Percentiles rank a stretch among this genome's conserved stretches.
Evolutionary conservation across 2,329 filamentous ascomycete genomes (phyloP).

Genomic region (Pseudogymnoascus sp.): DNA sequence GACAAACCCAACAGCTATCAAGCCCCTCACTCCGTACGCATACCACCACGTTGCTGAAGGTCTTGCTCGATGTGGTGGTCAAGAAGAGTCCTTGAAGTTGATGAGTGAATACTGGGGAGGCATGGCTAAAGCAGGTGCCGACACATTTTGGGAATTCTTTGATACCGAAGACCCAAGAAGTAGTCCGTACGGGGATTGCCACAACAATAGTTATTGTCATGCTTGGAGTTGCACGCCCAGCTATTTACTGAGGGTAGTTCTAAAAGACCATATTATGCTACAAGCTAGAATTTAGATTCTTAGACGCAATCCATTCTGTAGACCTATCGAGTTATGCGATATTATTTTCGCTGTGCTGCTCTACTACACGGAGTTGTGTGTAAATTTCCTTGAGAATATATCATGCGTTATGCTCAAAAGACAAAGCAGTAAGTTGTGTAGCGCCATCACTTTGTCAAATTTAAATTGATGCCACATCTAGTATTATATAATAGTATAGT

Average conservation of each 20-base stretch:
- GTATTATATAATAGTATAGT: neutral
- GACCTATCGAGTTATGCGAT: neutral
- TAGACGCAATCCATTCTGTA: neutral
- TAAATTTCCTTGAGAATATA: neutral
- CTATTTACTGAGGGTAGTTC: constrained; percentile 23
- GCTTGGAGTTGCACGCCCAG: constrained; percentile 29
- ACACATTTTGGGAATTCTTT: constrained; percentile 30
- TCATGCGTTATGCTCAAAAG: neutral
- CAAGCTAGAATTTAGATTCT: neutral
- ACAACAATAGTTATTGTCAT: constrained; percentile 30
- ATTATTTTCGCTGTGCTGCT: neutral
- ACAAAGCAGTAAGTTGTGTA: neutral
- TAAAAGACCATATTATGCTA: constrained; percentile 10
- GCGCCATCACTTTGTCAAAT: neutral
- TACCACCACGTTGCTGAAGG: constrained; percentile 27
- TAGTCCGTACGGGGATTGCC: constrained; percentile 27
- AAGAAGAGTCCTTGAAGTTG: constrained; percentile 24
- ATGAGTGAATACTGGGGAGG: constrained; percentile 29
- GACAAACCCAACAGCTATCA: constrained; percentile 20
- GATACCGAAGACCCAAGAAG: constrained; percentile 22
- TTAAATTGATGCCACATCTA: neutral
- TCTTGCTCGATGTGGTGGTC: constrained; percentile 21
- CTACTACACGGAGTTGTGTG: neutral
- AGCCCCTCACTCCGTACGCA: constrained; percentile 26
- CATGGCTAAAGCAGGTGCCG: constrained; percentile 27